A percentile compares a stretch with the other conserved stretches of the same genome.
Evolutionary conservation across 305 asterid genomes (phyloP).

Genomic region (Vinca major): DNA sequence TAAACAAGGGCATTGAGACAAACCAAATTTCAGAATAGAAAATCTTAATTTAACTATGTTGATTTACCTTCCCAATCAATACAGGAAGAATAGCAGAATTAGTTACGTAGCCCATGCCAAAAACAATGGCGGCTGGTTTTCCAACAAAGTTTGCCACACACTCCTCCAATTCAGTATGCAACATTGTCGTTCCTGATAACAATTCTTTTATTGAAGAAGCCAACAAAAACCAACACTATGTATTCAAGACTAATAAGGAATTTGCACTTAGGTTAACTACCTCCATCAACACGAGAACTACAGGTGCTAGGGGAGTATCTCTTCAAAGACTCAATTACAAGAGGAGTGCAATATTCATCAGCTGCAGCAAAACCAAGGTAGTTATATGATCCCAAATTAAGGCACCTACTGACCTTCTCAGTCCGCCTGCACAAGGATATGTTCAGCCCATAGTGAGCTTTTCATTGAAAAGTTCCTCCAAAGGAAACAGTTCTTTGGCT

Average conservation of each 20-base stretch:
- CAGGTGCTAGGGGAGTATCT: constrained; percentile 85
- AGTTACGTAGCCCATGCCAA: constrained; percentile 97
- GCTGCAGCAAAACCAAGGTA: constrained; percentile 98
- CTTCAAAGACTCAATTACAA: constrained; percentile 81
- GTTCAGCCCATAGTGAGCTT: constrained; percentile 1
- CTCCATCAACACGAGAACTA: constrained; percentile 95
- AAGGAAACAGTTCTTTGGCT: not conserved
- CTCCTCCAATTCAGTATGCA: constrained; percentile 79
- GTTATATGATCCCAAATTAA: constrained; percentile 95
- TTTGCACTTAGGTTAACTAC: constrained; percentile 29
- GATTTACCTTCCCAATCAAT: constrained; percentile 64
- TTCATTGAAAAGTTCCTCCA: not conserved
- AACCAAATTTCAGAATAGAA: not conserved
- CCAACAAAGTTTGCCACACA: constrained; percentile 83
- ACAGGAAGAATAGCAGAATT: constrained; percentile 96
- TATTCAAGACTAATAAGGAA: constrained; percentile 8
- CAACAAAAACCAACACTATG: not conserved
- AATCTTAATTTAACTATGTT: not conserved
- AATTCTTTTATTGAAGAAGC: constrained; percentile 2
- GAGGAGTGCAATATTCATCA: constrained; percentile 97
- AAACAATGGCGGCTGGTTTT: constrained; percentile 85
- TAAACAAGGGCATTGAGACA: not conserved
- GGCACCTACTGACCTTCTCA: constrained; percentile 58
- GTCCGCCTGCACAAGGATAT: constrained; percentile 59
- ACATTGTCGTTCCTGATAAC: constrained; percentile 57